Base-by-base conservation (phyloP, 192 early-diverging fungal genomes). In the Coemansia interrupta region DNA sequence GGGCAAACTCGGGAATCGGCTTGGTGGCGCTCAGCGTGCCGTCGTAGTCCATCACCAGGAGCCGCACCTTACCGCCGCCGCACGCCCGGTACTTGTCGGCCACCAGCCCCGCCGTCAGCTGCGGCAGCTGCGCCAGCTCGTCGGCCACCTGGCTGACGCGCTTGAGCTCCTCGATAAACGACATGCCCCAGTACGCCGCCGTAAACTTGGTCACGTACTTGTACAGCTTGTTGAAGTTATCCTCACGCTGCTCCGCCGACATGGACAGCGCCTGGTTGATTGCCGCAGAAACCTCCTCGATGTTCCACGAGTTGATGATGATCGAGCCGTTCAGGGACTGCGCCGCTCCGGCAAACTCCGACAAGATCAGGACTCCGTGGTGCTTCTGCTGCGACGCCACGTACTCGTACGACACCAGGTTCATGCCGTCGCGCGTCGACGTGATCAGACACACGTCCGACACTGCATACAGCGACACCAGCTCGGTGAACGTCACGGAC, bases 301-400 rank as follows among this genome's bases (percentile, higher is more conserved):
- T 99, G 75, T 96, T 97, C 97, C 97, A 99, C 26, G 97, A 95
- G 77, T 99, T 99, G 56, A 98, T 91, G 68, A 98, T 93, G 23
- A 98, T 84, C 2, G 97, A 90, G 14, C 94, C 96, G 72, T 97
- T 95, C 39, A 98, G 79, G 28, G 91, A 94, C 80, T 99, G 97
- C 8, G 96, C 97, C 17, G 96, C 96, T 29, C 97, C 97, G 10
- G 96, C 94, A 84, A 99, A 99, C 72, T 99, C 97, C 26, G 86
- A 89, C 24, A 99, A 83, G 42, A 99, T 90, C 63, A 99, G 81
- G 8, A 96, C 96, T 68, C 97, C 97, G 73, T 98, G 93, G 8
- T 80, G 78, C 49, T 90, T 86, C 73, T 91, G 88, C 73, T 92
- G 91, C 58, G 87, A 89, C 12, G 93, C 90, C 60, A 98, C 94